Percentiles rank a stretch among this genome's conserved stretches.
These are phyloP conservation scores for Phoenix dactylifera DNA, from an alignment of 176 grass and related monocot species.

Conservation along the genomic window DNA sequence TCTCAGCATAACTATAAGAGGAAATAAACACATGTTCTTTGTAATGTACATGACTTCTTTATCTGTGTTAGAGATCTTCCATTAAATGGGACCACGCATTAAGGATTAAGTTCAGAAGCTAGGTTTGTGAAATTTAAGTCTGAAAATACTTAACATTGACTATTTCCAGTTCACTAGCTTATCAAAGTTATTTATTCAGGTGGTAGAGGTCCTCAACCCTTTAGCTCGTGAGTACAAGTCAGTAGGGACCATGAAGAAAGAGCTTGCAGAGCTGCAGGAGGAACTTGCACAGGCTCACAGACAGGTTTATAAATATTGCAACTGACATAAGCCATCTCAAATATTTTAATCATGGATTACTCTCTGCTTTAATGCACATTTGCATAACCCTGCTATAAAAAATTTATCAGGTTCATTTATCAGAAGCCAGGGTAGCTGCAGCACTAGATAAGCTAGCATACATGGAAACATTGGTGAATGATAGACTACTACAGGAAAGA, in stretches of 20 bases:
- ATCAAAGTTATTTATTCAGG: constrained; percentile 28
- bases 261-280: constrained; percentile 66
- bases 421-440: constrained; percentile 59
- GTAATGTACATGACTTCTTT: too few relatives aligned
- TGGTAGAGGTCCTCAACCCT: constrained; percentile 91
- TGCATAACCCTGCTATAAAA: not conserved
- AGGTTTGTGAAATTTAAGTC: too few relatives aligned
- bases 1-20: too few relatives aligned
- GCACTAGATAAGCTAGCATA: constrained; percentile 70
- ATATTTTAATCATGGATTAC: too few relatives aligned
- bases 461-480: constrained; percentile 79
- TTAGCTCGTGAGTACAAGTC: constrained; percentile 88
- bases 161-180: too few relatives aligned
- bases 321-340: too few relatives aligned
- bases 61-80: too few relatives aligned
- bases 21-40: too few relatives aligned
- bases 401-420: constrained; percentile 56
- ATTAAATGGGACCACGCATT: too few relatives aligned
- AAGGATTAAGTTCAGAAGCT: too few relatives aligned
- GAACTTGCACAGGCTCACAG: constrained; percentile 58
- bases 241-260: constrained; percentile 78
- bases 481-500: constrained; percentile 41
- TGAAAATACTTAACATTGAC: too few relatives aligned
- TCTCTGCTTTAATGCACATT: not conserved
- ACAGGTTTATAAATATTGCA: constrained; percentile 34